These are phyloP conservation scores for Penicillium brevicompactum DNA, from an alignment of 2,329 filamentous ascomycete species.

Conservation along the genomic window DNA sequence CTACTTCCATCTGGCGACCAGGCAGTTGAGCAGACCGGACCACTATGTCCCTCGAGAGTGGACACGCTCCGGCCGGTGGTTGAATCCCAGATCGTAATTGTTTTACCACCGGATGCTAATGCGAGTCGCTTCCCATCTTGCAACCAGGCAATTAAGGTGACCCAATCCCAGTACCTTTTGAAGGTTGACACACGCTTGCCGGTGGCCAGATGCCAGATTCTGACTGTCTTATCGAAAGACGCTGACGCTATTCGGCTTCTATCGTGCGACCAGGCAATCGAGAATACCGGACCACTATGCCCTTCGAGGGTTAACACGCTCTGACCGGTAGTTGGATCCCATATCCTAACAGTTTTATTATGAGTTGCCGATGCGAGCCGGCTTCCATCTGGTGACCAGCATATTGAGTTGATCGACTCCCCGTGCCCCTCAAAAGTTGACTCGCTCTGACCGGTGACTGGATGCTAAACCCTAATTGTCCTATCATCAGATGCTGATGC, in stretches of 20 bases:
- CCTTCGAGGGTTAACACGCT: constrained; percentile 8
- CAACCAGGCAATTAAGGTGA: not conserved
- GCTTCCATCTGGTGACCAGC: constrained; percentile 5
- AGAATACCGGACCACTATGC: constrained; percentile 11
- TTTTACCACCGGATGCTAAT: not conserved
- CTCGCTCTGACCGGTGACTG: not conserved
- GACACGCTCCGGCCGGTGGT: not conserved
- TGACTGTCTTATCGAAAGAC: constrained; percentile 24
- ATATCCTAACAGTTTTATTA: constrained; percentile 6
- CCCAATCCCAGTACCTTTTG: not conserved
- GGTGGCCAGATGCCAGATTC: constrained; percentile 43
- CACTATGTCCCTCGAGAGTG: not conserved
- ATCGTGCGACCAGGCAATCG: constrained; percentile 29
- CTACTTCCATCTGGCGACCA: constrained; percentile 6
- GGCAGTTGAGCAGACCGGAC: too few relatives aligned
- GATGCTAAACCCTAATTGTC: constrained; percentile 7
- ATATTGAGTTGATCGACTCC: constrained; percentile 1
- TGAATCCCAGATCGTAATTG: constrained; percentile 5
- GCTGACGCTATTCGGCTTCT: constrained; percentile 26
- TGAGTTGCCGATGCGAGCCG: constrained; percentile 4
- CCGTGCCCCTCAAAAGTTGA: not conserved
- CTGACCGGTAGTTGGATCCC: not conserved
- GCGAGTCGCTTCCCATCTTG: not conserved
- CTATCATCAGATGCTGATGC: not conserved
- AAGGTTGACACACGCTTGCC: constrained; percentile 13